A percentile compares a stretch with the other conserved stretches of the same genome.
Evolutionary conservation across 257 asterid genomes (phyloP).

Genomic region (Gentiana straminea): DNA sequence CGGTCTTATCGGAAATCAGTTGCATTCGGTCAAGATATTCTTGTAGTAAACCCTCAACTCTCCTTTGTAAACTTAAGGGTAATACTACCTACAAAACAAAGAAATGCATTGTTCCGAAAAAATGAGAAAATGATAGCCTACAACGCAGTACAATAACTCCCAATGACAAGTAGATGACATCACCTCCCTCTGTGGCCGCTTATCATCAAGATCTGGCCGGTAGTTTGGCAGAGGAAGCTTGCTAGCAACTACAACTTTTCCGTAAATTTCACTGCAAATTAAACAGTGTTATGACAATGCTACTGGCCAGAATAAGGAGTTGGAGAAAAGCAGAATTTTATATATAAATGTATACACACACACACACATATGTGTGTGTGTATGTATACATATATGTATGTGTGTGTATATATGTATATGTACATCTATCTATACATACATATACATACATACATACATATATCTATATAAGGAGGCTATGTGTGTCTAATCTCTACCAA

Average conservation of each 20-base stretch:
- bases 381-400: too few relatives aligned
- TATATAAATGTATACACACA: too few relatives aligned
- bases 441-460: too few relatives aligned
- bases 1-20: conserved; percentile 30
- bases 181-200: conserved; percentile 97
- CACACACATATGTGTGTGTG: too few relatives aligned
- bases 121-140: neutral
- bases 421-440: too few relatives aligned
- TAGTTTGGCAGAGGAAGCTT: conserved; percentile 92
- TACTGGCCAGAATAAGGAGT: conserved; percentile 4
- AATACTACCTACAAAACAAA: conserved; percentile 59
- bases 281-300: conserved; percentile 5
- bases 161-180: neutral
- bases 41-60: conserved; percentile 95
- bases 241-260: conserved; percentile 86
- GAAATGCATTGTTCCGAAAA: conserved; percentile 12
- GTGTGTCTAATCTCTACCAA: conserved; percentile 33
- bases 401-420: too few relatives aligned
- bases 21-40: conserved; percentile 82
- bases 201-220: conserved; percentile 92
- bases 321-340: conserved; percentile 7
- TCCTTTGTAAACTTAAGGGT: conserved; percentile 91
- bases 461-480: neutral
- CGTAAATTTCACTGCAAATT: conserved; percentile 59
- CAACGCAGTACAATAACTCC: neutral